Conservation (phyloP, 2,329 filamentous ascomycete species). For the Talaromyces funiculosus region DNA sequence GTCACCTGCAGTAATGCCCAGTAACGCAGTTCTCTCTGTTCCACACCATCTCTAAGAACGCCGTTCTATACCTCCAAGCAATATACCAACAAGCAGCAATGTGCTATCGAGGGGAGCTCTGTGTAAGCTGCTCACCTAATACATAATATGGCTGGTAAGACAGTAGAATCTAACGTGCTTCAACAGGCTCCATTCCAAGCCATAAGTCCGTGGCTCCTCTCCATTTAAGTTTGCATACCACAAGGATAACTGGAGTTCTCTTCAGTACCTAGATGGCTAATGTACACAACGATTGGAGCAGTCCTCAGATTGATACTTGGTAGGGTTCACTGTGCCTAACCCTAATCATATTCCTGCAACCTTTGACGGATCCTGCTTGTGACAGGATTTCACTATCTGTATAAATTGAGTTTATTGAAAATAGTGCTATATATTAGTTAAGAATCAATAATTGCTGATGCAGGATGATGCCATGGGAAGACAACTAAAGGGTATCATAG, state of each 20-base stretch:
- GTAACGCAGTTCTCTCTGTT: neutral
- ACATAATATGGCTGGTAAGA: neutral
- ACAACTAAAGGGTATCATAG: slow-evolving; percentile 12
- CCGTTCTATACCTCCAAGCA: neutral
- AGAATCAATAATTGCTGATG: neutral
- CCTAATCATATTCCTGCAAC: neutral
- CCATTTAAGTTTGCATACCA: no score
- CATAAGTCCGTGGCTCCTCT: no score
- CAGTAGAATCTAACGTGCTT: neutral
- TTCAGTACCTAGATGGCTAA: no score
- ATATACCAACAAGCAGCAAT: no score
- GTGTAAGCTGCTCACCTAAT: neutral
- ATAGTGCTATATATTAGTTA: neutral
- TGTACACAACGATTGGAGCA: no score
- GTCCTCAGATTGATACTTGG: neutral
- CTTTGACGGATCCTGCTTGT: no score
- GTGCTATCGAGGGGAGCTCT: neutral
- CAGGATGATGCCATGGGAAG: neutral
- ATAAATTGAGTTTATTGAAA: neutral
- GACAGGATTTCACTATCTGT: neutral
- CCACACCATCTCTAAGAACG: neutral
- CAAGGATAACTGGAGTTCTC: no score
- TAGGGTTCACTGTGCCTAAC: neutral
- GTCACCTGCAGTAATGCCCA: neutral
- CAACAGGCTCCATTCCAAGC: neutral